Percentiles rank a stretch among this genome's conserved stretches.
phyloP scores from a whole-genome alignment of 768 basidiomycete genomes.

The Rhodotorula babjevae region DNA sequence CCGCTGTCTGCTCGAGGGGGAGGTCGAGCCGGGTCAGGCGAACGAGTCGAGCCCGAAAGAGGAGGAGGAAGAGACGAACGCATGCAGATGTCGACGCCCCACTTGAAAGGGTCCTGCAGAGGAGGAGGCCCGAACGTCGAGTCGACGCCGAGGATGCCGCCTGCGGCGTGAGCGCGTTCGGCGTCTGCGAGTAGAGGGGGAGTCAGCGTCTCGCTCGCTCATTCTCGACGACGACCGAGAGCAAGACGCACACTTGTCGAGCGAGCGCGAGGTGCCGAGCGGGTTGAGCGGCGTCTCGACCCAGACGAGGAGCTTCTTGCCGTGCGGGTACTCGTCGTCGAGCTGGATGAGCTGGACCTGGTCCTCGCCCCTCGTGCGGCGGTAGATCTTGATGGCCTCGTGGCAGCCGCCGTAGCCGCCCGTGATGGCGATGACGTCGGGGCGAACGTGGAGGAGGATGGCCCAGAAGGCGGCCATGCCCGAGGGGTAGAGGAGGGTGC shows the following conservation, averaged over 20 bases:
- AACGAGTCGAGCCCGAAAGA: not conserved
- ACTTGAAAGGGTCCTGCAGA: slow-evolving; percentile 79
- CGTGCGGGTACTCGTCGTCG: slow-evolving; percentile 64
- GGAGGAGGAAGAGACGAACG: not conserved
- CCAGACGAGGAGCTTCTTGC: slow-evolving; percentile 64
- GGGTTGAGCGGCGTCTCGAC: slow-evolving; percentile 85
- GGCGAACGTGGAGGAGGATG: slow-evolving; percentile 63
- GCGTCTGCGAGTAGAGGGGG: slow-evolving; percentile 10
- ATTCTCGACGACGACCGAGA: too few relatives aligned
- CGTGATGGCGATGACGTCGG: slow-evolving; percentile 71
- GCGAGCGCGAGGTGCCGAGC: slow-evolving; percentile 71
- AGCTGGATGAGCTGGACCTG: slow-evolving; percentile 55
- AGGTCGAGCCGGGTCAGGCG: too few relatives aligned
- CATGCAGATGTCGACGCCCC: slow-evolving; percentile 46
- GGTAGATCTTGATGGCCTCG: slow-evolving; percentile 62
- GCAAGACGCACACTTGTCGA: slow-evolving; percentile 57
- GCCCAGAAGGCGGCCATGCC: slow-evolving; percentile 75
- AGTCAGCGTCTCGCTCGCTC: not conserved
- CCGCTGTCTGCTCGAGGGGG: not conserved
- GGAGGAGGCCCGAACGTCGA: slow-evolving; percentile 86
- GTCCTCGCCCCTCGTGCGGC: slow-evolving; percentile 51
- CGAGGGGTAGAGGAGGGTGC: slow-evolving; percentile 50
- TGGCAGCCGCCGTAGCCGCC: slow-evolving; percentile 71
- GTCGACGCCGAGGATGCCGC: slow-evolving; percentile 71
- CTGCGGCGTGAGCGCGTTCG: slow-evolving; percentile 63